Evolutionary conservation across 2,329 filamentous ascomycete species (phyloP), one percentile per base, ranked within the genome.

Genomic region (Xenoacremonium recifei): DNA sequence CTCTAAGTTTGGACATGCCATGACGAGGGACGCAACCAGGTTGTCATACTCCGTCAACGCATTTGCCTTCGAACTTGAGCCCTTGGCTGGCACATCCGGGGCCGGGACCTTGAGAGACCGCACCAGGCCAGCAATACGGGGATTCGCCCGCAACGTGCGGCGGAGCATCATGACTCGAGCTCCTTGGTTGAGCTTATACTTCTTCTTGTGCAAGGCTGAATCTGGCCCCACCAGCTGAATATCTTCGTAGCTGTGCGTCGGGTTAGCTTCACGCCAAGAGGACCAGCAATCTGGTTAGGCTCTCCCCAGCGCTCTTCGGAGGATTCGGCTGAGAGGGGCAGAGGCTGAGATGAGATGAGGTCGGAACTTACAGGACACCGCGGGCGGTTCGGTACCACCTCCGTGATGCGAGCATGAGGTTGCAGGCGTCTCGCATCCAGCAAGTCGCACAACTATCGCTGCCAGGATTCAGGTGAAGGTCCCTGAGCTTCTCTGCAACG

Each of bases 1-100:
- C 61, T 85, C 80, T 10, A 85, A 65, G 49, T 84, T 84, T 3
- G 81, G 81, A 42, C 80, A 85, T 0, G 78, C 75, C 79, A 83
- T 82, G 43, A 85, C 68, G 18, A 85, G 62, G 5, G 80, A 75
- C 0, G 80, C 79, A 2, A 83, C 69, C 3, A 79, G 59, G 49
- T 81, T 72, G 45, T 80, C 70, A 53, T 84, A 84, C 34, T 74
- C 68, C 25, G 74, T 72, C 15, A 63, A 36, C 10, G 66, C 67
- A 58, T 11, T 64, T 62, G 16, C 49, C 47, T 47, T 56, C 11
- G 29, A 6, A 16, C 6, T 32, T 6, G 29, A 10, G 10, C 54
- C 51, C 19, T 57, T 60, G 20, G 66, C 62, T 1, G 69, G 68
- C 10, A 70, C 49, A 5, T 73, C 68, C 1, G 77, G 79, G 2